A percentile compares a stretch with the other conserved stretches of the same genome.
These are phyloP conservation scores for Tuber magnatum DNA, from an alignment of 495 filamentous ascomycete species.

Conservation along the genomic window DNA sequence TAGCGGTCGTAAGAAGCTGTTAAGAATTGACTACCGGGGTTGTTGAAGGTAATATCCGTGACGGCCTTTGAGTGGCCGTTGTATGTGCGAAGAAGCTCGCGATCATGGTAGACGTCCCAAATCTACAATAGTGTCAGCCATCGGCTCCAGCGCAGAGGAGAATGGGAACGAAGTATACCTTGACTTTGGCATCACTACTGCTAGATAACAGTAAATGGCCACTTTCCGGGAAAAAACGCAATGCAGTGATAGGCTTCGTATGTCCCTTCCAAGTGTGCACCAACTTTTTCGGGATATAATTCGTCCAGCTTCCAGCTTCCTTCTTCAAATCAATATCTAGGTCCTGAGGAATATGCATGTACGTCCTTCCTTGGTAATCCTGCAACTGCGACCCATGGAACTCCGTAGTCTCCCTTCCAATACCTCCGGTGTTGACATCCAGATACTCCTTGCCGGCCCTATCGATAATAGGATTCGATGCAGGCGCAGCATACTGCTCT, in stretches of 20 bases:
- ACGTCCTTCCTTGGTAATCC: slow-evolving; percentile 88
- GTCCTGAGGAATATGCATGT: slow-evolving; percentile 95
- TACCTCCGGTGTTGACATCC: slow-evolving; percentile 47
- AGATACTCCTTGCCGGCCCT: slow-evolving; percentile 39
- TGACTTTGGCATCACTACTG: slow-evolving; percentile 78
- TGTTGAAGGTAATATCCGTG: slow-evolving; percentile 82
- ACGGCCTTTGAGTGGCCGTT: slow-evolving; percentile 83
- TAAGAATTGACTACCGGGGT: slow-evolving; percentile 74
- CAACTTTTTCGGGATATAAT: slow-evolving; percentile 88
- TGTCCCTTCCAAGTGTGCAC: slow-evolving; percentile 86
- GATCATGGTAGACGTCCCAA: slow-evolving; percentile 86
- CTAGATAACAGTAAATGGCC: slow-evolving; percentile 84
- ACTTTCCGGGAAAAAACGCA: slow-evolving; percentile 78
- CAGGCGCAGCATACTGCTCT: slow-evolving; percentile 47
- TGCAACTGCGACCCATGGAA: slow-evolving; percentile 76
- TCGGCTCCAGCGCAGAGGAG: neutral
- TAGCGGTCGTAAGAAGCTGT: slow-evolving; percentile 87
- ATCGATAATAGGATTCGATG: slow-evolving; percentile 41
- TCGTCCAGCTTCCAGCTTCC: slow-evolving; percentile 68
- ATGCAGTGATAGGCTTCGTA: slow-evolving; percentile 67
- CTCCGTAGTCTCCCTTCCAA: slow-evolving; percentile 62
- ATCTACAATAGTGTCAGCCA: slow-evolving; percentile 46
- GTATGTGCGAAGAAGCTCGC: slow-evolving; percentile 81
- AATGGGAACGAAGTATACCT: slow-evolving; percentile 41
- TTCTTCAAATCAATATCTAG: slow-evolving; percentile 81